Conservation (phyloP, 768 basidiomycete genomes). For the Tulasnella sp. region DNA sequence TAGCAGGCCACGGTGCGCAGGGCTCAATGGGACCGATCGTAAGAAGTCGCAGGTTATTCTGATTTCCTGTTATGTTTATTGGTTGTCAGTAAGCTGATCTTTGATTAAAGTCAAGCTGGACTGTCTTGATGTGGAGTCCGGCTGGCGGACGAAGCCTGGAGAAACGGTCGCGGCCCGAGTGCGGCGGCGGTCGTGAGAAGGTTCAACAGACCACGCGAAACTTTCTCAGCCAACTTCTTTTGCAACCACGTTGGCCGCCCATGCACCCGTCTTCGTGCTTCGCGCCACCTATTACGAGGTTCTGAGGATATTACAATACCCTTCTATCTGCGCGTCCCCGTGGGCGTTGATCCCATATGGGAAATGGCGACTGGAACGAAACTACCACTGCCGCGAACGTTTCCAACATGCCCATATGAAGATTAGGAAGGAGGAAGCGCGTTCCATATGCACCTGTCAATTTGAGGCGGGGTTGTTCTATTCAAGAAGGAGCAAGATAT, state of each 20-base stretch:
- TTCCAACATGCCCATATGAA: neutral
- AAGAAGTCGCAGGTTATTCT: too few relatives aligned
- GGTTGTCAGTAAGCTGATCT: too few relatives aligned
- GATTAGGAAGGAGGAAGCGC: neutral
- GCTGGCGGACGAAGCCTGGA: too few relatives aligned
- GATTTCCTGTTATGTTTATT: too few relatives aligned
- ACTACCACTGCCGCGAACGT: neutral
- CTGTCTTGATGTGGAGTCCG: too few relatives aligned
- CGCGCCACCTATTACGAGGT: neutral
- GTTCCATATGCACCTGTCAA: neutral
- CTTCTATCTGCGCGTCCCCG: neutral
- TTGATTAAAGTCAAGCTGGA: too few relatives aligned
- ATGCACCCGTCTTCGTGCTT: neutral
- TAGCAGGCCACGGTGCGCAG: too few relatives aligned
- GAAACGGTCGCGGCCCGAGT: too few relatives aligned
- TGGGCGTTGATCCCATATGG: neutral
- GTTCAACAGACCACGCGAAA: neutral
- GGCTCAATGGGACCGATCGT: too few relatives aligned
- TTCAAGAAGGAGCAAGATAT: neutral
- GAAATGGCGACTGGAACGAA: neutral
- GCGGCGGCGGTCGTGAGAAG: neutral
- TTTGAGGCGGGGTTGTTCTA: neutral
- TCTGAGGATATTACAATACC: neutral
- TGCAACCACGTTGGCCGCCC: neutral
- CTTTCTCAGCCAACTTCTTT: neutral